These are phyloP conservation scores for Mucor indicus DNA, from an alignment of 371 early-diverging fungal species.

Conservation along the genomic window DNA sequence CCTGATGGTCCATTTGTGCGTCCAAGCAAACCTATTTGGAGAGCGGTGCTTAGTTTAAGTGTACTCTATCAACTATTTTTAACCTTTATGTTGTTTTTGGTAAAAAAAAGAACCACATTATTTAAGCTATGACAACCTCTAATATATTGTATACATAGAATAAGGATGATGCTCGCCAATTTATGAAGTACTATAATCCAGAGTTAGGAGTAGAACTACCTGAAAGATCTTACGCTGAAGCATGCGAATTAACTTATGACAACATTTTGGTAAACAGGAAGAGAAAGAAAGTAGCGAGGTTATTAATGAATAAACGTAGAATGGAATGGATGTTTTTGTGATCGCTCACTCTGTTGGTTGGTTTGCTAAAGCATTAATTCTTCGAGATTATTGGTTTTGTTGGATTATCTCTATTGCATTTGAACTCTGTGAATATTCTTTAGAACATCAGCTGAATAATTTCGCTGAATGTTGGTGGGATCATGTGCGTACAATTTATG, in stretches of 20 bases:
- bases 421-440: constrained; percentile 93
- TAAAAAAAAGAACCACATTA: constrained; percentile 34
- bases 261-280: constrained; percentile 45
- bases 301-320: too few relatives aligned
- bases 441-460: constrained; percentile 94
- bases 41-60: constrained; percentile 79
- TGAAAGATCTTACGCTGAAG: constrained; percentile 89
- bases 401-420: constrained; percentile 94
- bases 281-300: too few relatives aligned
- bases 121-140: not conserved
- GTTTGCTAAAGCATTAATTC: constrained; percentile 90
- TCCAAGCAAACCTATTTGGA: constrained; percentile 95
- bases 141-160: too few relatives aligned
- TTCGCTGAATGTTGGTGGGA: constrained; percentile 99
- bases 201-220: constrained; percentile 79
- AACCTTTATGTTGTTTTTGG: constrained; percentile 90
- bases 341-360: constrained; percentile 94
- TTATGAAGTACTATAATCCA: constrained; percentile 80
- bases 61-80: constrained; percentile 86
- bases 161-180: constrained; percentile 77
- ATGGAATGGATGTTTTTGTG: constrained; percentile 92
- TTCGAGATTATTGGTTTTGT: constrained; percentile 92
- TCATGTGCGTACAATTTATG: constrained; percentile 90
- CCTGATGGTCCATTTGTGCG: constrained; percentile 93
- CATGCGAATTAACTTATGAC: constrained; percentile 75